These are phyloP conservation scores for Citrus trifoliata DNA, from an alignment of 345 rosid genomes.

Conservation along the genomic window DNA sequence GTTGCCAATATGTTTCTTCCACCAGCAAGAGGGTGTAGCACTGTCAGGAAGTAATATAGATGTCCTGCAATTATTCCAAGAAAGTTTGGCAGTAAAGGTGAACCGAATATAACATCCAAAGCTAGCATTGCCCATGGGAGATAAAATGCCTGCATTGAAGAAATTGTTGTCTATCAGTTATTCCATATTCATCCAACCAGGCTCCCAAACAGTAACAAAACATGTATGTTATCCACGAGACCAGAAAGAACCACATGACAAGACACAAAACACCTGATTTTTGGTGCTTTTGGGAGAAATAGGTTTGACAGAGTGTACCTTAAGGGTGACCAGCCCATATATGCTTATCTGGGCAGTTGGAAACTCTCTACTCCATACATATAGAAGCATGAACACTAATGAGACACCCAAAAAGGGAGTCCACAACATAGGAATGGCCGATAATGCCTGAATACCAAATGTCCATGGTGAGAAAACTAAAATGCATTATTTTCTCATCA, in stretches of 20 bases:
- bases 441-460: conserved; percentile 42
- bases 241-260: neutral
- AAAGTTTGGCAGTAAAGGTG: conserved; percentile 48
- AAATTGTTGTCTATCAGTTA: neutral
- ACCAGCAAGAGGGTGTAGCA: conserved; percentile 88
- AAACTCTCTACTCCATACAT: conserved; percentile 90
- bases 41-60: conserved; percentile 82
- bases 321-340: conserved; percentile 75
- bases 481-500: no score
- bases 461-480: neutral
- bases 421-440: conserved; percentile 59
- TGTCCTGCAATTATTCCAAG: conserved; percentile 90
- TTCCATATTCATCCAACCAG: neutral
- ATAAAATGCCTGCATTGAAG: conserved; percentile 67
- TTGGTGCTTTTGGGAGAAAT: neutral
- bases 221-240: neutral
- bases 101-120: conserved; percentile 81
- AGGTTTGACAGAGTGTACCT: conserved; percentile 35
- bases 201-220: no score
- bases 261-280: neutral
- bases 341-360: conserved; percentile 82
- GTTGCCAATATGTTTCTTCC: conserved; percentile 75
- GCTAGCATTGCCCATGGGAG: conserved; percentile 97
- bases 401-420: conserved; percentile 69
- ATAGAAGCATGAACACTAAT: conserved; percentile 86